These are phyloP conservation scores for Begonia masoniana DNA, from an alignment of 306 rosid genomes.

Conservation along the genomic window DNA sequence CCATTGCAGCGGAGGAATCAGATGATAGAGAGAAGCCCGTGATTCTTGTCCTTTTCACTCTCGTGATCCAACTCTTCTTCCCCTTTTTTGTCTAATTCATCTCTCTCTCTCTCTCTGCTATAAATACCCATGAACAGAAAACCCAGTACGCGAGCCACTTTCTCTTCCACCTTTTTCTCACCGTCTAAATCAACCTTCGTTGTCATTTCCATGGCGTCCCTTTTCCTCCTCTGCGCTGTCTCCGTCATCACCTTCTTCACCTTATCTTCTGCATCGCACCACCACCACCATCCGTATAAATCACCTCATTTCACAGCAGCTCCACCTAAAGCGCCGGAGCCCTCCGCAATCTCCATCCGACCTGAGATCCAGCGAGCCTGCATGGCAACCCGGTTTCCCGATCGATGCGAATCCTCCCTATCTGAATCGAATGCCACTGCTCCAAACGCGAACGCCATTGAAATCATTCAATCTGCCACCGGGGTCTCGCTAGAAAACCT, in stretches of 20 bases:
- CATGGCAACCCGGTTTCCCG: constrained; percentile 65
- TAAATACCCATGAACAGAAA: constrained; percentile 16
- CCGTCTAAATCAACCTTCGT: constrained; percentile 19
- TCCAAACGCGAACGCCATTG: constrained; percentile 20
- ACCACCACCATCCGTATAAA: constrained; percentile 5
- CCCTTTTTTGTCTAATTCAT: neutral
- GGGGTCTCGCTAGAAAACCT: constrained; percentile 30
- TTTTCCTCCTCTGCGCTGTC: constrained; percentile 23
- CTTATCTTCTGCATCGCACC: constrained; percentile 28
- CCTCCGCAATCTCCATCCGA: neutral
- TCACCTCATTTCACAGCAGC: neutral
- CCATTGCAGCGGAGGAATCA: no score
- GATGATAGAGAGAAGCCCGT: no score
- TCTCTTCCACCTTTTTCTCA: neutral
- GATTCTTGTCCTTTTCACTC: no score
- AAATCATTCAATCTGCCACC: constrained; percentile 39
- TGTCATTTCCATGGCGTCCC: constrained; percentile 46
- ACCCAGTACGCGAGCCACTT: constrained; percentile 2
- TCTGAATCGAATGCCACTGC: constrained; percentile 15
- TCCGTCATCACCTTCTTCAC: constrained; percentile 31
- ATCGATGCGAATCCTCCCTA: constrained; percentile 35
- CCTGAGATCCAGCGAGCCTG: constrained; percentile 37
- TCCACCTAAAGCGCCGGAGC: neutral
- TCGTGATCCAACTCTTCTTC: neutral
- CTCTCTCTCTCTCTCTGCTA: neutral